Evolutionary conservation across 768 basidiomycete species (phyloP).

Genomic region (Russula sp.): DNA sequence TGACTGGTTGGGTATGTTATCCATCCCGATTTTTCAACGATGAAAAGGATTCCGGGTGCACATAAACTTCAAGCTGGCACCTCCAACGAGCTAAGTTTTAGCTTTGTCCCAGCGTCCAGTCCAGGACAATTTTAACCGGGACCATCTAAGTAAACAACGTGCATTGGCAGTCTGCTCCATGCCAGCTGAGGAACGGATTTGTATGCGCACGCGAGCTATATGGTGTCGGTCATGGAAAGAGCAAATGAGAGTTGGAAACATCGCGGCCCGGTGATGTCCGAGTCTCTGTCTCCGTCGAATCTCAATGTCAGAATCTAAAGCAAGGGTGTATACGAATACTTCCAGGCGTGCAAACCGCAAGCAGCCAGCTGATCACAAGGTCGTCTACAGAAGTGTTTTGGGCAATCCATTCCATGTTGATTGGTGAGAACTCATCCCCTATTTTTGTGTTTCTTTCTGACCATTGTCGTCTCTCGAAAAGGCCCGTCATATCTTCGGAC

Average conservation of each 20-base stretch:
- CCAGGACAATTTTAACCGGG: constrained; percentile 7
- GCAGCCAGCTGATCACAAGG: constrained; percentile 51
- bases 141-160: neutral
- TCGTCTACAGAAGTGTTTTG: constrained; percentile 65
- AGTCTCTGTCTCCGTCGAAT: neutral
- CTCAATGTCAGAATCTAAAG: constrained; percentile 51
- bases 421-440: constrained; percentile 48
- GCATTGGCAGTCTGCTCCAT: neutral
- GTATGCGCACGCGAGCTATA: neutral
- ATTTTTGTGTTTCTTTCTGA: constrained; percentile 15
- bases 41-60: neutral
- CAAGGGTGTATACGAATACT: constrained; percentile 51
- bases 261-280: neutral
- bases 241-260: neutral
- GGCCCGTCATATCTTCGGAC: constrained; percentile 62
- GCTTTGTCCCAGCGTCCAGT: neutral
- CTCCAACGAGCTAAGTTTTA: neutral
- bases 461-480: constrained; percentile 33
- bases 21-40: neutral
- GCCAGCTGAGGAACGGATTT: no score
- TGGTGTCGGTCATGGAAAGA: no score
- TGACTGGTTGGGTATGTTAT: neutral
- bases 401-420: constrained; percentile 67
- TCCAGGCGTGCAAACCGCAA: constrained; percentile 62
- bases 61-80: neutral